Percentiles rank a stretch among this genome's conserved stretches.
Evolutionary conservation across 192 early-diverging fungal genomes (phyloP).

Genomic region (Paraglomus occultum): DNA sequence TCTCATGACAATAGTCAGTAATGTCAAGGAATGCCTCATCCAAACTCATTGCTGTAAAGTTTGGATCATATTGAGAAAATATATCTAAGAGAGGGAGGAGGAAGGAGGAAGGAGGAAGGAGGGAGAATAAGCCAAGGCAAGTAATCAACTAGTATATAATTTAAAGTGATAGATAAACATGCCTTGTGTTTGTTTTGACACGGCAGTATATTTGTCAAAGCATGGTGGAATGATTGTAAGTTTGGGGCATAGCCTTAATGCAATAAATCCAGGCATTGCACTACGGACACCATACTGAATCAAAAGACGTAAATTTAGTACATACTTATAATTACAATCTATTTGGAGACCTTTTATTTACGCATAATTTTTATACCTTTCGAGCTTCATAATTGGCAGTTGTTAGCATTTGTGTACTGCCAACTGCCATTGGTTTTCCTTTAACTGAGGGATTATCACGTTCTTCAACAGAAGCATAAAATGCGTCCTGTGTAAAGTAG

Average conservation of each 20-base stretch:
- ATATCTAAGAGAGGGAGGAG: slow-evolving; percentile 22
- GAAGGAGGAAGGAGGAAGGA: too few relatives aligned
- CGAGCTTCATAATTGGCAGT: slow-evolving; percentile 68
- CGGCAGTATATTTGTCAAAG: slow-evolving; percentile 52
- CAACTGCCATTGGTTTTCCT: slow-evolving; percentile 61
- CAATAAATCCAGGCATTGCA: slow-evolving; percentile 67
- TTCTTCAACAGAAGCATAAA: slow-evolving; percentile 71
- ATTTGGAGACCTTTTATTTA: not conserved
- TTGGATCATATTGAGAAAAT: slow-evolving; percentile 60
- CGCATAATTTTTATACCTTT: slow-evolving; percentile 27
- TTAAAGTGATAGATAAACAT: too few relatives aligned
- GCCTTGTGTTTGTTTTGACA: slow-evolving; percentile 45
- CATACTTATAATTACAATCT: too few relatives aligned
- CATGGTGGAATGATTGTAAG: slow-evolving; percentile 48
- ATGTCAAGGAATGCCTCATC: slow-evolving; percentile 53
- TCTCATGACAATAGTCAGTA: slow-evolving; percentile 43
- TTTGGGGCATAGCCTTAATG: slow-evolving; percentile 56
- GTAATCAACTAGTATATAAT: too few relatives aligned
- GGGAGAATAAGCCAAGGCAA: too few relatives aligned
- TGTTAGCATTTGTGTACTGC: slow-evolving; percentile 50
- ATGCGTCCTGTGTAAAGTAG: slow-evolving; percentile 45
- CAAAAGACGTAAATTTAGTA: too few relatives aligned
- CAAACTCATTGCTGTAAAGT: slow-evolving; percentile 49
- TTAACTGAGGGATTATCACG: slow-evolving; percentile 61
- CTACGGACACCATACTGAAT: slow-evolving; percentile 56